Evolutionary conservation across 345 rosid species (phyloP), one percentile per base, ranked within the genome.

Genomic region (Moricandia arvensis): DNA sequence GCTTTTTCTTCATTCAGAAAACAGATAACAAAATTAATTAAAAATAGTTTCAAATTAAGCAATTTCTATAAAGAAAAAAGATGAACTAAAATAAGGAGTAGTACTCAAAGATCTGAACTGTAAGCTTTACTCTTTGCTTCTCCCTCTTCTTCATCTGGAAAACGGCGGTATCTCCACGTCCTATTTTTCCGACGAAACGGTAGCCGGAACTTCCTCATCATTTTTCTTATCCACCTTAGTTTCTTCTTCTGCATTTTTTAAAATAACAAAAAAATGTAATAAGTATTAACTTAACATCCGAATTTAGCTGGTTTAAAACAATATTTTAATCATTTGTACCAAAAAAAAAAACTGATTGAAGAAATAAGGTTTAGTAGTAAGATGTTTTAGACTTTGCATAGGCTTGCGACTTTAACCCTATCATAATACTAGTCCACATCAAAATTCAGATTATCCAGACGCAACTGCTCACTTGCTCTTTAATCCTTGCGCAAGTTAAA

Each of bases 121-220:
- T 57, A 7, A 47, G 68, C 8, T 51, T 59, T 78, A 59, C 6
- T 41, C 41, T 62, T 72, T 61, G 51, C 4, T 38, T 78, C 57
- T 53, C 43, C 69, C 33, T 78, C 73, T 66, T 72, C 81, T 59
- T 65, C 70, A 29, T 73, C 74, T 53, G 70, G 74, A 67, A 78
- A 53, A 13, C 43, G 65, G 1, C 65, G 2, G 41, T 78, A 72
- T 24, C 37, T 72, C 74, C 81, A 68, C 12, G 54, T 27, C 9
- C 53, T 62, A n/a, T 7, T 62, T 73, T 66, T 54, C 31, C 81
- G 66, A 16, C 70, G 69, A 53, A 72, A 76, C 15, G 70, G 69
- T 59, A 72, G 21, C 16, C 69, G 69, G 65, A 78, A 41, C 69
- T 68, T 67, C 10, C 69, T 30, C 37, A 67, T 51, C 41, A 72